Evolutionary conservation across 2,329 filamentous ascomycete species (phyloP), one percentile per base, ranked within the genome.

Genomic region (Verticillium zaregamsianum): DNA sequence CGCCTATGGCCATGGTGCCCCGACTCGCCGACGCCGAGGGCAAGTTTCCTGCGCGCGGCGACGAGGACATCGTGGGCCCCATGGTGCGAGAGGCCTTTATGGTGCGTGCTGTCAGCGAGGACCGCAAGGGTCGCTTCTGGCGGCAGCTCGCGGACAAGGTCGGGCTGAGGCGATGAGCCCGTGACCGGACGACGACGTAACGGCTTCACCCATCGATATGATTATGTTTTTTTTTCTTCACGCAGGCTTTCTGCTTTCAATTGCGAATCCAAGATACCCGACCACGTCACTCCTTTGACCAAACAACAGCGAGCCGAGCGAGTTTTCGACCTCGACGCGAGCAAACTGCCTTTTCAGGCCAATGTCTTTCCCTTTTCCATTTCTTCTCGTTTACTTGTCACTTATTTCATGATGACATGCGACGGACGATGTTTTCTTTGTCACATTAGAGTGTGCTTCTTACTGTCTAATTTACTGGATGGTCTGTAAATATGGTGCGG

Each of bases 1-100:
- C 70, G 72, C 67, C 75, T 68, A 79, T 88, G 33, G 58, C 58
- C 17, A 45, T 59, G 14, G 86, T 93, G 66, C 90, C 90, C 0
- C 82, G 85, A 31, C 84, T 93, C 67, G 80, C 89, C 65, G 87
- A 91, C 71, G 81, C 89, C 71, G 83, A 90, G 65, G 90, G 90
- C 71, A 97, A 97, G 74, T 97, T 97, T 70, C 93, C 93, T 28
- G 87, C 89, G 68, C 85, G 94, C 35, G 93, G 93, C 59, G 93
- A 97, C 69, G 90, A 93, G 68, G 93, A 96, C 74, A 96, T 97
- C 72, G 92, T 97, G 55, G 93, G 93, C 1, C 93, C 93, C 7
- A 97, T 97, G 93, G 86, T 87, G 68, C 83, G 84, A 14, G 82
- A 85, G 66, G 78, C 79, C 45, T 76, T 80, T 65, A 86, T 86